Conservation (phyloP, 805 yeast genomes). For the Saccharomycopsis olivae region DNA sequence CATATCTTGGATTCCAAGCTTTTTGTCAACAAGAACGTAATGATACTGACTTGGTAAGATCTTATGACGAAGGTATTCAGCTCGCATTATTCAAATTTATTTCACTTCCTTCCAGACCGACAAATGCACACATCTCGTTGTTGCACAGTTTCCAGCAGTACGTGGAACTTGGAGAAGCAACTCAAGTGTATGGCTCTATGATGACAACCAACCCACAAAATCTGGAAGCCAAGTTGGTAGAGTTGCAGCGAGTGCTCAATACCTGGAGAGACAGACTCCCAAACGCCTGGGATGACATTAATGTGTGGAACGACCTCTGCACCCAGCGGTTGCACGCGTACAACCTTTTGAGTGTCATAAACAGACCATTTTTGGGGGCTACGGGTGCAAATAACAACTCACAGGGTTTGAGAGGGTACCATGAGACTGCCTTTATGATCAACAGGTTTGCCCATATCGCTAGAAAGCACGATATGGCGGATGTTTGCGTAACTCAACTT, state of each 20-base stretch:
- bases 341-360: constrained; percentile 87
- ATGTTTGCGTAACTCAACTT: constrained; percentile 86
- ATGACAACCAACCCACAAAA: constrained; percentile 87
- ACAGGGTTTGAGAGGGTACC: constrained; percentile 94
- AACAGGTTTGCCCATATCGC: constrained; percentile 98
- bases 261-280: constrained; percentile 98
- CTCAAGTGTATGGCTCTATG: constrained; percentile 80
- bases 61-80: constrained; percentile 95
- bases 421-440: constrained; percentile 98
- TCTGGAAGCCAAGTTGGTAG: constrained; percentile 84
- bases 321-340: constrained; percentile 99
- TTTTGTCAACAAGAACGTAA: constrained; percentile 85
- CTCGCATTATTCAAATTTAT: constrained; percentile 88
- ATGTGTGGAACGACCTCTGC: constrained; percentile 92
- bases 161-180: constrained; percentile 95
- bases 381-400: constrained; percentile 49
- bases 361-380: constrained; percentile 64
- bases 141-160: constrained; percentile 94
- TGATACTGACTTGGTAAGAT: constrained; percentile 68
- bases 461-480: constrained; percentile 90
- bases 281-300: constrained; percentile 93
- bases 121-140: constrained; percentile 79
- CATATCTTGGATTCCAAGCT: constrained; percentile 86
- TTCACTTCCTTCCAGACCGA: constrained; percentile 62
- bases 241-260: constrained; percentile 83